phyloP scores from a whole-genome alignment of 805 yeast species.

The Debaryomyces castellii region DNA sequence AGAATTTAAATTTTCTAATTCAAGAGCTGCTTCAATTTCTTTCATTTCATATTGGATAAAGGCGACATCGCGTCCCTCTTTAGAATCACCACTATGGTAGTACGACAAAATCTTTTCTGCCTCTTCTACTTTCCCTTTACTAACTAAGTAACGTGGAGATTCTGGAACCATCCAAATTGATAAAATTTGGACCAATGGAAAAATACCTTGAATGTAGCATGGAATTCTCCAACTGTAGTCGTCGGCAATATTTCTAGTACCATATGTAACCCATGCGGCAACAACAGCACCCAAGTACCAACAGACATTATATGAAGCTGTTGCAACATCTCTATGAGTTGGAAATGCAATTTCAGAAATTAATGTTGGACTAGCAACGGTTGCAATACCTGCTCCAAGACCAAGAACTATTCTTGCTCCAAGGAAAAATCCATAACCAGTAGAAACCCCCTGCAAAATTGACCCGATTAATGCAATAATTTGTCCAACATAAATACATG shows the following conservation, averaged over 20 bases:
- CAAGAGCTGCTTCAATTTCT: conserved; percentile 40
- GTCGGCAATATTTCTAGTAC: conserved; percentile 31
- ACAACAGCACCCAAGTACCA: conserved; percentile 57
- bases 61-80: conserved; percentile 22
- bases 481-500: conserved; percentile 23
- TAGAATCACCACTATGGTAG: conserved; percentile 40
- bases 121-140: conserved; percentile 40
- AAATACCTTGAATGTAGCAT: conserved; percentile 47
- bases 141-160: conserved; percentile 46
- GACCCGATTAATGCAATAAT: conserved; percentile 28
- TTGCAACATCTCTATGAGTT: conserved; percentile 38
- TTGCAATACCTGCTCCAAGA: conserved; percentile 41
- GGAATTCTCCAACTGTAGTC: conserved; percentile 57
- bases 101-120: conserved; percentile 42
- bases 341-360: conserved; percentile 54
- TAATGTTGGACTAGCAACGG: conserved; percentile 46
- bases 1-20: conserved; percentile 36
- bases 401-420: conserved; percentile 51
- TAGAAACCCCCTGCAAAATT: conserved; percentile 36
- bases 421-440: conserved; percentile 38
- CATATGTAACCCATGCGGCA: conserved; percentile 53
- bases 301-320: conserved; percentile 49
- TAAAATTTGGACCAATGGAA: conserved; percentile 42
- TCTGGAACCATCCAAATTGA: conserved; percentile 46
- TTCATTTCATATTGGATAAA: conserved; percentile 38